Conservation (phyloP, 2,329 filamentous ascomycete genomes). For the Tolypocladium ophioglossoides region DNA sequence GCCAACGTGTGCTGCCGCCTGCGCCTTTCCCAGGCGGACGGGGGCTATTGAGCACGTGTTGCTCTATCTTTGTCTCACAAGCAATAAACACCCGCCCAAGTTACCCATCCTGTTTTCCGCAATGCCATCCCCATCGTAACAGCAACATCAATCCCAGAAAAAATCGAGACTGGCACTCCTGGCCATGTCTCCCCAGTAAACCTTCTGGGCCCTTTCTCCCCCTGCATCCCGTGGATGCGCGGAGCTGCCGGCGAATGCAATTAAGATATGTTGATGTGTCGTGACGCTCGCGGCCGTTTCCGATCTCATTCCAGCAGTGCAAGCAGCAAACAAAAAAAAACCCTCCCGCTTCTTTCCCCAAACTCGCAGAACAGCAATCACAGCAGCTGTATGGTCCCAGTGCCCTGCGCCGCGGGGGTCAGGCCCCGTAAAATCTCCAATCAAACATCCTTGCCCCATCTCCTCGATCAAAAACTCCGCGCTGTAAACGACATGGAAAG, state of each 20-base stretch:
- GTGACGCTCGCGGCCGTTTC: constrained; percentile 6
- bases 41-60: background rate
- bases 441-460: background rate
- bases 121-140: background rate
- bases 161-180: background rate
- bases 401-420: background rate
- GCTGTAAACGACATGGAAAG: background rate
- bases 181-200: constrained; percentile 1
- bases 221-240: background rate
- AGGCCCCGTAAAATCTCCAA: background rate
- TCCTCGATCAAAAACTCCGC: constrained; percentile 5
- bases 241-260: background rate
- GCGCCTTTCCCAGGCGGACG: background rate
- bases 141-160: background rate
- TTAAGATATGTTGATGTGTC: constrained; percentile 5
- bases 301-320: constrained; percentile 2
- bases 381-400: background rate
- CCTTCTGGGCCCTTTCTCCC: background rate
- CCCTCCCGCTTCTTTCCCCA: constrained; percentile 5
- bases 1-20: background rate
- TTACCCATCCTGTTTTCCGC: background rate
- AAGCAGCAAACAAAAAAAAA: constrained; percentile 3
- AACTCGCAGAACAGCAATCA: background rate
- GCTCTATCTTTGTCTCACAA: background rate
- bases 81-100: background rate